Conservation (phyloP, 345 rosid species). For the Eutrema yunnanense region DNA sequence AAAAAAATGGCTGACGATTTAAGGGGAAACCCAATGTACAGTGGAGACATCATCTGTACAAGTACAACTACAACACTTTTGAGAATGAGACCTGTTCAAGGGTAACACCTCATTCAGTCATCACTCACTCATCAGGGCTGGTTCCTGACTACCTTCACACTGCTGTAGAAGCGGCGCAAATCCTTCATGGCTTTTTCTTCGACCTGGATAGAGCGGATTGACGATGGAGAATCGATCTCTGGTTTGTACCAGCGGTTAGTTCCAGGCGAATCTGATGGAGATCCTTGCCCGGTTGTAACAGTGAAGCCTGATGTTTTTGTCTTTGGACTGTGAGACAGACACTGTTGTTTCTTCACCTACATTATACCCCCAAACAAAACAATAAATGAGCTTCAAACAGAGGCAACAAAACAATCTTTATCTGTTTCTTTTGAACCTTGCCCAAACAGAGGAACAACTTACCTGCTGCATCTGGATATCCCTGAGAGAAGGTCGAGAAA, state of each 20-base stretch:
- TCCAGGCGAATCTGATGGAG: conserved; percentile 80
- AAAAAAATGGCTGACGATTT: background rate
- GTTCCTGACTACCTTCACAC: conserved; percentile 73
- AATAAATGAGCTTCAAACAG: background rate
- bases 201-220: conserved; percentile 82
- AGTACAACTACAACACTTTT: conserved; percentile 17
- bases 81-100: conserved; percentile 7
- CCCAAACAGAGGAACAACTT: background rate
- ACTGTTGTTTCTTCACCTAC: conserved; percentile 63
- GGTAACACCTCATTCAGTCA: conserved; percentile 2
- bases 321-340: conserved; percentile 68
- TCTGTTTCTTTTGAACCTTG: background rate
- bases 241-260: conserved; percentile 94
- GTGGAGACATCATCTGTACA: conserved; percentile 26
- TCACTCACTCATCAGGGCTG: conserved; percentile 30
- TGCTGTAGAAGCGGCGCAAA: conserved; percentile 80
- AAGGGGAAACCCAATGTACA: conserved; percentile 7
- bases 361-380: background rate
- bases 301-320: conserved; percentile 68
- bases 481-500: conserved; percentile 76
- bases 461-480: conserved; percentile 97
- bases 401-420: background rate
- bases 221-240: conserved; percentile 60
- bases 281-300: conserved; percentile 55
- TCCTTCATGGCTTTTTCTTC: conserved; percentile 97